phyloP scores from a whole-genome alignment of 2,329 filamentous ascomycete species.

The Monascus ruber region DNA sequence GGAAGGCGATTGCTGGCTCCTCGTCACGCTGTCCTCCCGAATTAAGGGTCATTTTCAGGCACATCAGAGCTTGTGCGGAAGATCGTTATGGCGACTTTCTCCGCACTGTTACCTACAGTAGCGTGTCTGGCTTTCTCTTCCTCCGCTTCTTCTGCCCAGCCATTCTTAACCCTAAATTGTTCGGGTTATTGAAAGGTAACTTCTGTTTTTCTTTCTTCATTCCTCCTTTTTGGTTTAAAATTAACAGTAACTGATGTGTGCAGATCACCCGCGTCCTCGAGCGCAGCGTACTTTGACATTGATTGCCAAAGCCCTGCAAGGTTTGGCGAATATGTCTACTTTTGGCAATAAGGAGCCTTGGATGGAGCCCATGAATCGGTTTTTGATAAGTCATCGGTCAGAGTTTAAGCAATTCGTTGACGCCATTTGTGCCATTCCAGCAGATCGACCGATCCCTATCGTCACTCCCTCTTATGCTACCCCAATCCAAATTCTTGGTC shows the following conservation, averaged over 20 bases:
- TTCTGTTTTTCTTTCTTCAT: too few species aligned
- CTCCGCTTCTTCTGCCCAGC: conserved; percentile 91
- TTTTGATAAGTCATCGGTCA: conserved; percentile 62
- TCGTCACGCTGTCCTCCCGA: conserved; percentile 66
- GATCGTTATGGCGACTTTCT: conserved; percentile 90
- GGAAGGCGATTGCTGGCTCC: conserved; percentile 71
- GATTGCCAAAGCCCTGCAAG: conserved; percentile 85
- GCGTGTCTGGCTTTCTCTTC: conserved; percentile 89
- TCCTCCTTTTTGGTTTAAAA: background rate
- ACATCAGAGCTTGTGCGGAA: conserved; percentile 83
- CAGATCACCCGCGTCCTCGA: conserved; percentile 68
- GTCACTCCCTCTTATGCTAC: conserved; percentile 83
- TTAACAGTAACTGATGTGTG: conserved; percentile 16
- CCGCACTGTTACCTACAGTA: conserved; percentile 81
- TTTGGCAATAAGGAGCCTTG: conserved; percentile 95
- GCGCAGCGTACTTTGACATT: conserved; percentile 83
- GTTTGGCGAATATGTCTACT: conserved; percentile 76
- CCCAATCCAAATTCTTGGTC: conserved; percentile 76
- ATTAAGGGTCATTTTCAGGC: conserved; percentile 74
- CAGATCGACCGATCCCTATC: conserved; percentile 52
- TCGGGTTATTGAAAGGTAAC: conserved; percentile 64
- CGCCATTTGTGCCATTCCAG: conserved; percentile 68
- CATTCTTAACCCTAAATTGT: conserved; percentile 90
- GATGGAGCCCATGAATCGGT: conserved; percentile 98
- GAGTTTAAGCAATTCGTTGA: conserved; percentile 84